These are phyloP conservation scores for Hirsutella thompsonii DNA, from an alignment of 2,329 filamentous ascomycete species.

Conservation along the genomic window DNA sequence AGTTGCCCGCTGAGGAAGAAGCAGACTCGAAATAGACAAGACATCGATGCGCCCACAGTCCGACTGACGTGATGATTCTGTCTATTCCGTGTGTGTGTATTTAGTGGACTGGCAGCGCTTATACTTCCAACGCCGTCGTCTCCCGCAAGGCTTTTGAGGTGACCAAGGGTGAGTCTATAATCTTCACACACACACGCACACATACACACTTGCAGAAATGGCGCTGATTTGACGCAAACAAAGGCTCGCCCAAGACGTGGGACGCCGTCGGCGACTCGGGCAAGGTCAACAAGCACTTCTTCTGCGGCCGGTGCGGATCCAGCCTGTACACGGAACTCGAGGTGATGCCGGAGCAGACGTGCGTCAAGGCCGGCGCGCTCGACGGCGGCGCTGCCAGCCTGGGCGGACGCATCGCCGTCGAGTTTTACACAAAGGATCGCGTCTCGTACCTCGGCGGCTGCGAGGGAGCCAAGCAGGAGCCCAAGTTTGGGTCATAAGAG, in stretches of 20 bases:
- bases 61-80: no score
- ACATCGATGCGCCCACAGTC: no score
- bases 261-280: conserved; percentile 34
- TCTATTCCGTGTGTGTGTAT: not conserved
- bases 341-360: conserved; percentile 34
- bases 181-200: not conserved
- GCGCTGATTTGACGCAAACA: no score
- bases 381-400: conserved; percentile 33
- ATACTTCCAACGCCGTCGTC: conserved; percentile 40
- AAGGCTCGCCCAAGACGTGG: conserved; percentile 32
- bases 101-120: conserved; percentile 38
- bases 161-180: conserved; percentile 26
- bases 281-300: conserved; percentile 42
- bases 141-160: conserved; percentile 31
- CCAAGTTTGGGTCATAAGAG: conserved; percentile 1
- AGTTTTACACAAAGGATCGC: conserved; percentile 40
- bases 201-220: no score
- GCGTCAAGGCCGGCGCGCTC: conserved; percentile 37
- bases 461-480: conserved; percentile 15
- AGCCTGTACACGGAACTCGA: conserved; percentile 38
- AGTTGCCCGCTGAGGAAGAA: no score
- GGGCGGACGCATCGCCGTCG: conserved; percentile 28
- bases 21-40: no score
- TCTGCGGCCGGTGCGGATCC: conserved; percentile 38
- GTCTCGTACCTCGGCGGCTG: conserved; percentile 26